Evolutionary conservation across 2,329 filamentous ascomycete species (phyloP), one percentile per base, ranked within the genome.

Genomic region (Didymella exigua): DNA sequence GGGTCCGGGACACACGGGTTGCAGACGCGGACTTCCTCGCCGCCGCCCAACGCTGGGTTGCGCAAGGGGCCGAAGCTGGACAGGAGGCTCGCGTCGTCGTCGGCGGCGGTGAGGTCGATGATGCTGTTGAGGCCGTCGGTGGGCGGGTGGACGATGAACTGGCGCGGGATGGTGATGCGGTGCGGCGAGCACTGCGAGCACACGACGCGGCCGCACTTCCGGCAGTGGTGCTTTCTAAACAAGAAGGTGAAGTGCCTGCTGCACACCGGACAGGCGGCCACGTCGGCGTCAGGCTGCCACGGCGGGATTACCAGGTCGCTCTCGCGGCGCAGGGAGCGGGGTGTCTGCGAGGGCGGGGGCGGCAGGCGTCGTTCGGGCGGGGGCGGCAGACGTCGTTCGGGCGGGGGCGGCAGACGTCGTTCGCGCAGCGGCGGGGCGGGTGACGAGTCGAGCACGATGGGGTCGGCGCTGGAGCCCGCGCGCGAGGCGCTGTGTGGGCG

Each of bases 141-240:
- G 66, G 68, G 61, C 3, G 90, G 89, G 42, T 89, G 88, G 23
- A 97, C 92, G 61, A 98, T 96, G 73, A 91, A 98, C 70, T 95
- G 90, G 61, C 93, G 85, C 1, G 93, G 93, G 60, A 98, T 97
- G 3, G 90, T 96, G 70, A 98, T 98, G 58, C 92, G 86, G 75
- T 98, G 93, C 3, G 93, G 93, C 2, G 93, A 97, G 77, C 93
- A 98, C 18, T 86, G 82, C 54, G 88, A 87, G 75, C 93, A 98
- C 21, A 98, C 93, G 8, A 98, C 93, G 58, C 92, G 83, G 40
- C 93, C 93, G 72, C 93, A 98, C 84, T 96, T 97, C 63, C 88
- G 89, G 81, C 93, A 98, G 72, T 98, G 93, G 77, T 98, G 93
- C 72, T 96, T 96, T 59, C 93, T 84, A 70, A 91, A 87, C 78